Conservation (phyloP, 1,284 basidiomycete genomes). For the Pascua sp. region DNA sequence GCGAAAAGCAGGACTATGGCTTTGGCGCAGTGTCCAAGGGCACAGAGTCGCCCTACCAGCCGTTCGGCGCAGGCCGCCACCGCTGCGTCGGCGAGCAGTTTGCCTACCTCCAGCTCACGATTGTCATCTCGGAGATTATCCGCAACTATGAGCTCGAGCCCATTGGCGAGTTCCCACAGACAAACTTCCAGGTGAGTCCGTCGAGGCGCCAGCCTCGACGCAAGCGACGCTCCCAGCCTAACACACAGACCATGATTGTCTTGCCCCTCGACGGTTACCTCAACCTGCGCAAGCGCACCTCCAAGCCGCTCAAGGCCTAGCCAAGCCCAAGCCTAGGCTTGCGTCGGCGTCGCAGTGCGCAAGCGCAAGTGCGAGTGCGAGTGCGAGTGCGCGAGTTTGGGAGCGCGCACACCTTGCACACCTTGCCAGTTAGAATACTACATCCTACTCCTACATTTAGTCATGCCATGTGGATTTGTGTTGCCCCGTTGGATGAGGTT, state of each 20-base stretch:
- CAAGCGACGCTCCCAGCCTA: not conserved
- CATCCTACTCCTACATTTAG: no score
- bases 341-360: no score
- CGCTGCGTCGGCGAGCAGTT: slow-evolving; percentile 62
- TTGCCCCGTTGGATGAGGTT: no score
- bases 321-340: no score
- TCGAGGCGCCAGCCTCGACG: no score
- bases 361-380: no score
- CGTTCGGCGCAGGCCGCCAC: slow-evolving; percentile 93
- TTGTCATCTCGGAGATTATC: slow-evolving; percentile 74
- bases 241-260: slow-evolving; percentile 68
- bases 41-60: slow-evolving; percentile 85
- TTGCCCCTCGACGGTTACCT: slow-evolving; percentile 53
- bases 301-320: no score
- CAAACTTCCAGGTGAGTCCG: slow-evolving; percentile 62
- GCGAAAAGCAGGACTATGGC: slow-evolving; percentile 91
- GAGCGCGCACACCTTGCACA: no score
- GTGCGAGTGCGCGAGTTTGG: no score
- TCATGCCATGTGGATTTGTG: no score
- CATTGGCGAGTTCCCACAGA: slow-evolving; percentile 62
- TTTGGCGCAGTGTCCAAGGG: slow-evolving; percentile 92
- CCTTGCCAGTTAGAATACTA: no score
- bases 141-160: slow-evolving; percentile 72
- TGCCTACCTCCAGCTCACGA: slow-evolving; percentile 89
- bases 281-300: slow-evolving; percentile 12